These are phyloP conservation scores for Phytophthora brassicae DNA, from an alignment of 352 stramenopile genomes.

Conservation along the genomic window DNA sequence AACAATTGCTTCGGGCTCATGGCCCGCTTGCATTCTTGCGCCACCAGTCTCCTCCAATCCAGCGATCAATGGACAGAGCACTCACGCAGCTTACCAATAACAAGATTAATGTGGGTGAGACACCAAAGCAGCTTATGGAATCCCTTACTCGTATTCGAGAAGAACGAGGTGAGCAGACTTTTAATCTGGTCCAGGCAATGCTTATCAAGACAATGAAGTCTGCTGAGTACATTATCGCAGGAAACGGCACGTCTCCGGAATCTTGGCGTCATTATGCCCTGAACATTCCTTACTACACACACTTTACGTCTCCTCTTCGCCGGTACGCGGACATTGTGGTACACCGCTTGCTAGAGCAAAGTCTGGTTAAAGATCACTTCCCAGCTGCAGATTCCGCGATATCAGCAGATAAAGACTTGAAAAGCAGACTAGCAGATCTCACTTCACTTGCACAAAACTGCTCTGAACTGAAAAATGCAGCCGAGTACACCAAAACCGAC, in stretches of 20 bases:
- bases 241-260: slow-evolving; percentile 32
- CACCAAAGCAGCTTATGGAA: slow-evolving; percentile 77
- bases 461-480: not conserved
- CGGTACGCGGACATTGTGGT: slow-evolving; percentile 83
- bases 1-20: slow-evolving; percentile 91
- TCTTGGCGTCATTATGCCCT: slow-evolving; percentile 94
- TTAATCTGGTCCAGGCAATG: slow-evolving; percentile 90
- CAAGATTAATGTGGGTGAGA: slow-evolving; percentile 80
- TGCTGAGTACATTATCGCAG: slow-evolving; percentile 87
- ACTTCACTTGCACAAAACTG: slow-evolving; percentile 50
- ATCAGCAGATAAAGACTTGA: slow-evolving; percentile 12
- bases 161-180: slow-evolving; percentile 72
- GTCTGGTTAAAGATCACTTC: slow-evolving; percentile 12
- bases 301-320: slow-evolving; percentile 92
- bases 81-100: slow-evolving; percentile 44
- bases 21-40: slow-evolving; percentile 89
- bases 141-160: slow-evolving; percentile 84
- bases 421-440: slow-evolving; percentile 29
- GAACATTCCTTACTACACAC: not conserved
- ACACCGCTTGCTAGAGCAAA: slow-evolving; percentile 51
- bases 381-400: not conserved
- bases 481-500: not conserved
- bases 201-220: slow-evolving; percentile 94
- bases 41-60: slow-evolving; percentile 82
- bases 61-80: slow-evolving; percentile 41